phyloP scores from a whole-genome alignment of 1,139 yeast species.

The Zygoascus hellenicus region DNA sequence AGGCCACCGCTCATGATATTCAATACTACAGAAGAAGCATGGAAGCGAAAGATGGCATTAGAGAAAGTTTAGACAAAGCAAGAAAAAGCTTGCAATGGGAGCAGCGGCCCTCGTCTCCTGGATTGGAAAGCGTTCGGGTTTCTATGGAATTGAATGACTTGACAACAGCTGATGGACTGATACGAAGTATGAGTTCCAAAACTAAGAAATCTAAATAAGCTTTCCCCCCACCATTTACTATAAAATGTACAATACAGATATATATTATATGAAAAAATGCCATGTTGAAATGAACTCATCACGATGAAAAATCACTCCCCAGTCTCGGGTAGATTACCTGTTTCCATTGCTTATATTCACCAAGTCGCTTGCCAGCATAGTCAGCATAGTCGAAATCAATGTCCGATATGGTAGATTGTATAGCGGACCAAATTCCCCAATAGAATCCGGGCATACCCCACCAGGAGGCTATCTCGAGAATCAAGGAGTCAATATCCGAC shows the following conservation, averaged over 20 bases:
- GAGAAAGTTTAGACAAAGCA: constrained; percentile 20
- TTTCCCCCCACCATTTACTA: neutral
- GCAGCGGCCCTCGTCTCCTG: constrained; percentile 24
- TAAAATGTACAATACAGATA: neutral
- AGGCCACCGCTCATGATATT: neutral
- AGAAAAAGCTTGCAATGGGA: constrained; percentile 25
- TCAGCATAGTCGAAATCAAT: constrained; percentile 68
- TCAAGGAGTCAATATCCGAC: constrained; percentile 36
- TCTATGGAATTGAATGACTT: constrained; percentile 27
- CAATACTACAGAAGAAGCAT: constrained; percentile 3
- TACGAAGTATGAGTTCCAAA: constrained; percentile 21
- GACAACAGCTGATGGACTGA: constrained; percentile 28
- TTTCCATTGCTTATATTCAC: constrained; percentile 70
- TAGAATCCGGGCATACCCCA: constrained; percentile 81
- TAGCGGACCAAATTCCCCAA: constrained; percentile 84
- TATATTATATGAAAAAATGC: neutral
- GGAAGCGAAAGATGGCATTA: constrained; percentile 5
- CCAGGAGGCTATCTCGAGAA: constrained; percentile 53
- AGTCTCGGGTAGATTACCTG: constrained; percentile 9
- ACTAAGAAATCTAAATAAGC: neutral
- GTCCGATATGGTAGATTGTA: constrained; percentile 62
- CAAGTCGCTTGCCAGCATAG: constrained; percentile 54
- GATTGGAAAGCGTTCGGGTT: constrained; percentile 26
- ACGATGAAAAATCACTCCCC: neutral
- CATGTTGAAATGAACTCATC: neutral